phyloP scores from a whole-genome alignment of 225 moss, liverwort and hornwort species.

The Antitrichia curtipendula region DNA sequence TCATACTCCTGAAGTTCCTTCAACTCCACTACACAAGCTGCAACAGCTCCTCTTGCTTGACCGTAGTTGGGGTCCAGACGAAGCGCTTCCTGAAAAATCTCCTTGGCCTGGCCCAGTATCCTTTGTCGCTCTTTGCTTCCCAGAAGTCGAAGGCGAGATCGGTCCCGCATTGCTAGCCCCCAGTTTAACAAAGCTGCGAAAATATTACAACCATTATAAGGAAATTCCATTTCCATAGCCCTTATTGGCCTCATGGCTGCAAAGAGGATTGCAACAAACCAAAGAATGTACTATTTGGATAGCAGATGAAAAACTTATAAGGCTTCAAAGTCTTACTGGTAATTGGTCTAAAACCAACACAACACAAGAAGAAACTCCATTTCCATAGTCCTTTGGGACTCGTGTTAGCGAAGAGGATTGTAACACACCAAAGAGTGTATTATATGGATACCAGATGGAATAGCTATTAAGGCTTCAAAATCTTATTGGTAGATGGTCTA shows the following conservation, averaged over 20 bases:
- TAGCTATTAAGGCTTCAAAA: background rate
- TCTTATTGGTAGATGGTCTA: background rate
- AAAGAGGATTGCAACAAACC: background rate
- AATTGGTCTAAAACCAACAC: background rate
- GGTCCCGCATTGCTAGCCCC: slow-evolving; percentile 81
- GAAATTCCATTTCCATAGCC: background rate
- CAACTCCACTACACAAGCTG: slow-evolving; percentile 65
- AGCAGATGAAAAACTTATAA: background rate
- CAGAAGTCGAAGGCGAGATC: slow-evolving; percentile 76
- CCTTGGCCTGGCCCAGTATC: slow-evolving; percentile 62
- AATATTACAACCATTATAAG: background rate
- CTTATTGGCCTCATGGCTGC: background rate
- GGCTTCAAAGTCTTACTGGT: background rate
- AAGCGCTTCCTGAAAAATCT: slow-evolving; percentile 73
- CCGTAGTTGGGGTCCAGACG: slow-evolving; percentile 70
- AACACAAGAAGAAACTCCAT: background rate
- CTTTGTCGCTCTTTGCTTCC: slow-evolving; percentile 63
- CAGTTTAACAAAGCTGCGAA: slow-evolving; percentile 76
- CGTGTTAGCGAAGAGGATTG: background rate
- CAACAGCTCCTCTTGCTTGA: slow-evolving; percentile 71
- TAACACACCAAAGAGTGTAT: background rate
- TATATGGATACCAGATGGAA: background rate
- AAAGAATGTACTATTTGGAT: background rate
- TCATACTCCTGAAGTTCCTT: slow-evolving; percentile 51
- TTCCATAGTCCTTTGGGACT: background rate